Evolutionary conservation across 257 asterid species (phyloP).

Genomic region (Solanum rostratum): DNA sequence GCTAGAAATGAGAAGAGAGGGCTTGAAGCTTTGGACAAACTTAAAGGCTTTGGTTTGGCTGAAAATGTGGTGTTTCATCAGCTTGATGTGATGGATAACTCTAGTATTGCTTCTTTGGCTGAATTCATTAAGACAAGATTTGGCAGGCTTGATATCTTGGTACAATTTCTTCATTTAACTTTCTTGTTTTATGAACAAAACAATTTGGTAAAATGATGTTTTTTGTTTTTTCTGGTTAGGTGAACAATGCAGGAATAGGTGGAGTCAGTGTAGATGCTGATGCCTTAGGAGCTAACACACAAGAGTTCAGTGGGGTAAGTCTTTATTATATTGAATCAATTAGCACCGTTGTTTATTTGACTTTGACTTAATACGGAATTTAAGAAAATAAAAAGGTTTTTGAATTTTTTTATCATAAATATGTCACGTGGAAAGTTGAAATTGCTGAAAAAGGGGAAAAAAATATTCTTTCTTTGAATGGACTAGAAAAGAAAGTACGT

Average conservation of each 20-base stretch:
- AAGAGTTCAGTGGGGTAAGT: background rate
- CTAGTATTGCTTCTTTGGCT: constrained; percentile 27
- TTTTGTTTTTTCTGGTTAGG: constrained; percentile 5
- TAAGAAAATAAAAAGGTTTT: no score
- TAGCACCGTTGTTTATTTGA: background rate
- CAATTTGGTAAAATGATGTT: background rate
- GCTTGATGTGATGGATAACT: constrained; percentile 31
- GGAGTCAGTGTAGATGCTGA: constrained; percentile 24
- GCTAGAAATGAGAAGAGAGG: constrained; percentile 48
- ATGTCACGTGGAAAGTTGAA: no score
- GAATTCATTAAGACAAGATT: constrained; percentile 19
- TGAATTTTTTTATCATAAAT: no score
- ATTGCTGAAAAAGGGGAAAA: no score
- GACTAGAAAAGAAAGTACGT: no score
- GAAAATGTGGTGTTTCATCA: constrained; percentile 34
- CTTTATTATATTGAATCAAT: background rate
- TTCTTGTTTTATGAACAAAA: background rate
- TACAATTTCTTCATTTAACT: background rate
- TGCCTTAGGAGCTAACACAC: background rate
- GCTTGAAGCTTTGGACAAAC: constrained; percentile 34
- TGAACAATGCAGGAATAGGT: constrained; percentile 37
- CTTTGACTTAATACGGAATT: background rate
- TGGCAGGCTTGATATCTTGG: constrained; percentile 20
- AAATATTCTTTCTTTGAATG: no score
- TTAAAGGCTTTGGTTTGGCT: constrained; percentile 8